Evolutionary conservation across 2,329 filamentous ascomycete species (phyloP).

Genomic region (Acrocalymma vagum): DNA sequence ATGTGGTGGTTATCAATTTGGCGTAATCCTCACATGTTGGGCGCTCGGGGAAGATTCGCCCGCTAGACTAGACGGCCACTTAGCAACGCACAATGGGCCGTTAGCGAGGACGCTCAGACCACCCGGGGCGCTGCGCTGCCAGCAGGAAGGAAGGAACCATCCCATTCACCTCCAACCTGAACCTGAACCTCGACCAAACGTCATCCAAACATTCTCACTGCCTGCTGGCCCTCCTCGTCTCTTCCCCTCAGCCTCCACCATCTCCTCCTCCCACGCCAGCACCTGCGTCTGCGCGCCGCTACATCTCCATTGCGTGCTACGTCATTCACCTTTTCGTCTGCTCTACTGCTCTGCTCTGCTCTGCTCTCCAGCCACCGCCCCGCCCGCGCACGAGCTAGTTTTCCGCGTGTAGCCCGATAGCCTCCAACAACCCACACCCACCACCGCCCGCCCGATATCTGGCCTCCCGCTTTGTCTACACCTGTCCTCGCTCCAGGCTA

Average conservation of each 20-base stretch:
- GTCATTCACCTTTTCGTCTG: constrained; percentile 22
- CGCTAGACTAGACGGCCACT: constrained; percentile 20
- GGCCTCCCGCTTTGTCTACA: constrained; percentile 20
- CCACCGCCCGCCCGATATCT: constrained; percentile 37
- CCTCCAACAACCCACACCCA: constrained; percentile 46
- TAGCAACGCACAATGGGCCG: constrained; percentile 24
- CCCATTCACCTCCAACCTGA: constrained; percentile 22
- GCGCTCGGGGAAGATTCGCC: constrained; percentile 8
- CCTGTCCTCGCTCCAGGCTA: constrained; percentile 21
- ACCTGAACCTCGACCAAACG: constrained; percentile 36
- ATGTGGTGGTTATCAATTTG: too few relatives aligned
- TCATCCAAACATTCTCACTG: constrained; percentile 43
- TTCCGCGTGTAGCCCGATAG: constrained; percentile 41
- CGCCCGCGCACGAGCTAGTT: constrained; percentile 40
- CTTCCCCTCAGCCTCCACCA: constrained; percentile 13
- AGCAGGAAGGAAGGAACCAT: constrained; percentile 30
- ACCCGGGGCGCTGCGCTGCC: constrained; percentile 8
- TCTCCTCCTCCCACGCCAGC: constrained; percentile 13
- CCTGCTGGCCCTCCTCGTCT: constrained; percentile 18
- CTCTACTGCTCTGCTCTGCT: constrained; percentile 2
- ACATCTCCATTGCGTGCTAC: constrained; percentile 21
- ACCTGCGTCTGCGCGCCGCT: constrained; percentile 7
- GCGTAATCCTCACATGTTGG: too few relatives aligned
- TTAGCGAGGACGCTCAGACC: constrained; percentile 31
- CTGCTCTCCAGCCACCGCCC: constrained; percentile 30